A percentile compares a stretch with the other conserved stretches of the same genome.
Conservation (phyloP, 345 rosid genomes). For the Firmiana major region DNA sequence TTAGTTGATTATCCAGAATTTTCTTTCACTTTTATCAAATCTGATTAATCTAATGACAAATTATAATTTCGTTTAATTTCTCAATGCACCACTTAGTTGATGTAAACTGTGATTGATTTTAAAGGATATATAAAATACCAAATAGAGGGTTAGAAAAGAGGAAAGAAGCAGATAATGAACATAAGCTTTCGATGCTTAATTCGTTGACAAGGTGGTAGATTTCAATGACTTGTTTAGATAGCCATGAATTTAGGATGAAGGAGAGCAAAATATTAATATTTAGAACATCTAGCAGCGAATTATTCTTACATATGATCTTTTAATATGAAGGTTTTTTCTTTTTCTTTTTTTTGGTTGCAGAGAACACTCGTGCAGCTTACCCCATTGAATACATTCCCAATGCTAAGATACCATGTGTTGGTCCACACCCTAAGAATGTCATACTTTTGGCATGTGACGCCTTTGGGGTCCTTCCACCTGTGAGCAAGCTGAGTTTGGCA, state of each 20-base stretch:
- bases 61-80: background rate
- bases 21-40: background rate
- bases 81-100: background rate
- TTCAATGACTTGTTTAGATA: background rate
- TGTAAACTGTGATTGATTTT: background rate
- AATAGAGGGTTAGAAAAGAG: background rate
- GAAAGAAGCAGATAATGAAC: background rate
- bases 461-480: conserved; percentile 96
- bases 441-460: conserved; percentile 96
- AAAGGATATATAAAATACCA: background rate
- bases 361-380: conserved; percentile 94
- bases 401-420: conserved; percentile 84
- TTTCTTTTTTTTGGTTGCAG: conserved; percentile 35
- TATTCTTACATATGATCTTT: background rate
- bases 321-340: too few relatives aligned
- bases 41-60: background rate
- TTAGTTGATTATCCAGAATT: background rate
- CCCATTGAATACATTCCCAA: conserved; percentile 93
- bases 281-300: background rate
- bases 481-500: conserved; percentile 87
- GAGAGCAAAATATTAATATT: background rate
- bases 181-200: background rate
- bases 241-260: background rate
- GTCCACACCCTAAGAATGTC: conserved; percentile 91
- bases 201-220: background rate